These are phyloP conservation scores for Ophiostoma australiae DNA, from an alignment of 2,329 filamentous ascomycete genomes.

Conservation along the genomic window DNA sequence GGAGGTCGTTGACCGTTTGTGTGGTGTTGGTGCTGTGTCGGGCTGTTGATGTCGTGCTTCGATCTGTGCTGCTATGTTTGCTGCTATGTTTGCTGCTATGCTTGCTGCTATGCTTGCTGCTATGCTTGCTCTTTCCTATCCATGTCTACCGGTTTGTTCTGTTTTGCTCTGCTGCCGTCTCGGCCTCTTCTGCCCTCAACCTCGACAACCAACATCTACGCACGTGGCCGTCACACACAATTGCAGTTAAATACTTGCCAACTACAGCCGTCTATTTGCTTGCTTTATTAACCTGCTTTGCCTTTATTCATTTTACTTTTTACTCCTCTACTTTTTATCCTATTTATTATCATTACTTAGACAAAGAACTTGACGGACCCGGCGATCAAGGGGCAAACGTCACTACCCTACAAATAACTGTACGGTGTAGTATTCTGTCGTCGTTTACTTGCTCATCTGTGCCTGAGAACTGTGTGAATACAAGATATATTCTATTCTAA, in stretches of 20 bases:
- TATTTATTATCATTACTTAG: too few relatives aligned
- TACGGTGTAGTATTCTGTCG: too few relatives aligned
- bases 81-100: not conserved
- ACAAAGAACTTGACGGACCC: constrained; percentile 3
- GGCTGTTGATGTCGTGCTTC: not conserved
- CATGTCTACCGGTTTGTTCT: too few relatives aligned
- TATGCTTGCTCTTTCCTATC: too few relatives aligned
- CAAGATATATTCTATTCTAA: not conserved
- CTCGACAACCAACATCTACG: too few relatives aligned
- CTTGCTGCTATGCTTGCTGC: not conserved
- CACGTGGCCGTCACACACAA: not conserved
- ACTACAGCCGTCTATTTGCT: not conserved
- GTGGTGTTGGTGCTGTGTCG: too few relatives aligned
- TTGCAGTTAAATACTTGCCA: not conserved
- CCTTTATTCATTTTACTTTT: not conserved
- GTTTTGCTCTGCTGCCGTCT: too few relatives aligned
- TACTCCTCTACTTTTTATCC: not conserved
- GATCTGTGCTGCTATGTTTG: not conserved
- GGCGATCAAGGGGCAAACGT: constrained; percentile 8
- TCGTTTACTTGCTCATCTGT: not conserved
- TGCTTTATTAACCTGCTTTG: not conserved
- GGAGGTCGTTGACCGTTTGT: not conserved
- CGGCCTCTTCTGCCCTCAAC: too few relatives aligned
- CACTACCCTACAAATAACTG: too few relatives aligned
- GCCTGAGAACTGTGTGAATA: not conserved